Base-by-base conservation (phyloP, 257 asterid genomes). In the Solanum medicagineum region DNA sequence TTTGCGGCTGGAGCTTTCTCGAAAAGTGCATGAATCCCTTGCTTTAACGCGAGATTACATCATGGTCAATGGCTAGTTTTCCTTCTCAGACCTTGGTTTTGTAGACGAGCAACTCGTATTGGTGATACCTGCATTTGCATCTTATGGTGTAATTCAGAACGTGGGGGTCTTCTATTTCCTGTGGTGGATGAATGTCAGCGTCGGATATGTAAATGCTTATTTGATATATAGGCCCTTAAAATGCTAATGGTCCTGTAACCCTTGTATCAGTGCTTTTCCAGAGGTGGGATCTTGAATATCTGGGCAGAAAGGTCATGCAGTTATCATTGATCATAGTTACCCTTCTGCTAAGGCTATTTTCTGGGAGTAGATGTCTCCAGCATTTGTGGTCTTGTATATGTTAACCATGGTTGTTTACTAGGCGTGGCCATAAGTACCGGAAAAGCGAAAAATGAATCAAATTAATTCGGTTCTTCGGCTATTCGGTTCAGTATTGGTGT, bases 1-100 rank as follows among this genome's bases (percentile, higher is more conserved):
- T 92, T 92, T 66, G 95, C 92, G 20, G 93, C 95, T 69, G 95
- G 94, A 44, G 94, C 88, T 51, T 92, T 92, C 77, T 90, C 94
- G 17, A 89, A 86, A 86, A 84, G 82, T 86, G 85, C 87, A 47
- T 89, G 57, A 84, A 29, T 44, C 81, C 62, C 32, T 49, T 45
- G 29, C 60, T 83, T 40, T 44, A 32, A 29, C 13, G 54, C 14
- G 81, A 75, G 44, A 75, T 75, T 36, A 14, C 81, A 75, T 75
- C 63, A 8, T 49, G 26, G 62, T 49, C 86, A 84, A 53, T 84
- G 26, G 17, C 63, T 8, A 51, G 81, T 15, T 13, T 42, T 73
- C 56, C 81, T 73, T 73, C 56, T 44, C 36, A 44, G 56, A 12
- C 81, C 20, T 73, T 4, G 32, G 80, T 44, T 44, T 26, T n/a